Conservation (phyloP, 2,329 filamentous ascomycete genomes). For the Trichoderma citrinoviride region DNA sequence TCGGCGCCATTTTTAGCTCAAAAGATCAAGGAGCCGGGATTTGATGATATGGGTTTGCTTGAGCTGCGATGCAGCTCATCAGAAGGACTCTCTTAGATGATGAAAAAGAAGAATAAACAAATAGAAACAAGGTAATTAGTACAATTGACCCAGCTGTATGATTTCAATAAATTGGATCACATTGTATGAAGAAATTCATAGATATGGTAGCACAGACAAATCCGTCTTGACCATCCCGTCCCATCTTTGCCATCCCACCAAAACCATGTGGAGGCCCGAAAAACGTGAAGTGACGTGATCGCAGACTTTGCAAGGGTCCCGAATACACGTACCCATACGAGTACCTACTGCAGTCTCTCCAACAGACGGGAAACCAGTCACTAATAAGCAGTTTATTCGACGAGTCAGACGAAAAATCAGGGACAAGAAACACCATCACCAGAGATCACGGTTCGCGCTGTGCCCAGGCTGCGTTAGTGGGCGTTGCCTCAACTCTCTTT, state of each 20-base stretch:
- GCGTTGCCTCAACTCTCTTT: neutral
- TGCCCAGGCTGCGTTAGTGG: conserved; percentile 19
- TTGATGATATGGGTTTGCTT: neutral
- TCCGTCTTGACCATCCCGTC: neutral
- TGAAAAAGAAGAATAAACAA: neutral
- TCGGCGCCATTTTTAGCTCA: conserved; percentile 22
- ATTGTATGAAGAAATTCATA: no score
- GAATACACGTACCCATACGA: neutral
- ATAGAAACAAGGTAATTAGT: no score
- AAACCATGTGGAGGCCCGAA: conserved; percentile 12
- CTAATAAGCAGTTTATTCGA: neutral
- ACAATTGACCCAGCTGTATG: no score
- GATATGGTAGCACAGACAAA: neutral
- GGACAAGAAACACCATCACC: neutral
- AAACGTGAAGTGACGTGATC: conserved; percentile 22
- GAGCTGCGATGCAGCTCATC: neutral
- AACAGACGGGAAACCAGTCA: no score
- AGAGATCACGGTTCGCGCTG: conserved; percentile 15
- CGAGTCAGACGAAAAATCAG: conserved; percentile 2
- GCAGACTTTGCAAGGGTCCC: conserved; percentile 2
- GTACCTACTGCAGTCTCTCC: no score
- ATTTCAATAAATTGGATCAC: no score
- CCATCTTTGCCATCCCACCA: no score
- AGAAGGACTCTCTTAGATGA: neutral
- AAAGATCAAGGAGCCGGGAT: conserved; percentile 1